Evolutionary conservation across 768 basidiomycete species (phyloP), one percentile per base, ranked within the genome.

Genomic region (Kwoniella sp.): DNA sequence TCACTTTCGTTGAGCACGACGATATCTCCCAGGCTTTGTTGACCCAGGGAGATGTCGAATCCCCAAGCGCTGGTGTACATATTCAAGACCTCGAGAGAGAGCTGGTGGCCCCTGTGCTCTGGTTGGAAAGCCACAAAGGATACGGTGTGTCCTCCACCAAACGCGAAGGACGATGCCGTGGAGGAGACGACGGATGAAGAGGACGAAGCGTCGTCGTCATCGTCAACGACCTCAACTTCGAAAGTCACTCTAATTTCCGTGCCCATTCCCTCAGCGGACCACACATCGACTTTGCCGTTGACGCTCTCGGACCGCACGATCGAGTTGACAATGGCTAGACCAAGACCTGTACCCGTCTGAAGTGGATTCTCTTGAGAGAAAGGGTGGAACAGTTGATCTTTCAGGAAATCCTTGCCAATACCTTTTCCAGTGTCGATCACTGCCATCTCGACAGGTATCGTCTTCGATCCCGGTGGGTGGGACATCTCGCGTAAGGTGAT

Each of bases 331-430:
- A 97, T 96, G 31, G 94, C 93, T 25, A 96, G 87, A 11, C 94
- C 94, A 8, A 97, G 86, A 4, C 93, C 94, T 1, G 93, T 96
- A 1, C 93, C 93, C 1, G 92, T 88, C 74, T 94, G 92, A 4
- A 95, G 79, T 0, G 93, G 93, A 71, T 95, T 94, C 81, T 96
- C 94, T 82, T 97, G 94, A 0, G 93, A 93, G 82, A 97, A 97
- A 0, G 94, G 94, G 72, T 95, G 94, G 83, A 96, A 97, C 4
- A 97, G 84, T 82, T 94, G 91, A 72, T 96, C 93, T 86, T 92
- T 91, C 65, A 95, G 82, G 81, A 97, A 97, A 65, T 90, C 89
- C 71, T 90, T 90, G 76, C 91, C 93, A 68, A 97, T 97, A 25
- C 93, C 93, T 86, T 94, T 97, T 55, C 93, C 93, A 2, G 92